phyloP scores from a whole-genome alignment of 768 basidiomycete genomes.

The Lepiota subincarnata region DNA sequence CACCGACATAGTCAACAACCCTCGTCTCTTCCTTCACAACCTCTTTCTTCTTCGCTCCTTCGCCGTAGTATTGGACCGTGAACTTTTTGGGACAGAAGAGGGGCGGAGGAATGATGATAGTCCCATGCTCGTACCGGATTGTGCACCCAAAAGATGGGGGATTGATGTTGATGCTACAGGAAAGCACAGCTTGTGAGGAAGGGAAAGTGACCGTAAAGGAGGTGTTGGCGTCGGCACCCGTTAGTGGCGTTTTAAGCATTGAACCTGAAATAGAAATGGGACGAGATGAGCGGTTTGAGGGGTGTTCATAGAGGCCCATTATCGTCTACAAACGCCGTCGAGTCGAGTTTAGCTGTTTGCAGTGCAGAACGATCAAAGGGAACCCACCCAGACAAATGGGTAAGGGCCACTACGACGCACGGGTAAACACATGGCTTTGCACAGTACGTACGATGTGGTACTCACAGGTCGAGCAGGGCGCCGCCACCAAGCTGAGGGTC shows the following conservation, averaged over 20 bases:
- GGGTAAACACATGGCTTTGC: neutral
- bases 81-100: conserved; percentile 66
- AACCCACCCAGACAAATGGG: conserved; percentile 70
- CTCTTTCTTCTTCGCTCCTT: conserved; percentile 37
- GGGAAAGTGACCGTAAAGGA: conserved; percentile 70
- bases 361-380: neutral
- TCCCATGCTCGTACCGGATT: conserved; percentile 74
- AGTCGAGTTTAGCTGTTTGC: neutral
- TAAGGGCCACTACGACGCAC: conserved; percentile 64
- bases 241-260: conserved; percentile 75
- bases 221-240: conserved; percentile 76
- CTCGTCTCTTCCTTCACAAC: conserved; percentile 50
- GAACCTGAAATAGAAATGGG: conserved; percentile 61
- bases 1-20: conserved; percentile 56
- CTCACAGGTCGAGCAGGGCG: conserved; percentile 79
- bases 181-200: conserved; percentile 68
- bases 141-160: conserved; percentile 46
- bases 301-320: conserved; percentile 74
- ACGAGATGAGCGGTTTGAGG: conserved; percentile 54
- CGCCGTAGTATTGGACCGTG: conserved; percentile 57
- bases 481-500: conserved; percentile 81
- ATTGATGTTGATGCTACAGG: conserved; percentile 59
- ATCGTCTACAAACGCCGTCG: conserved; percentile 48
- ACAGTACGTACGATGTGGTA: conserved; percentile 5
- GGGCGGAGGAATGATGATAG: conserved; percentile 58